Evolutionary conservation across 257 asterid species (phyloP).

Genomic region (Handroanthus guayacan): DNA sequence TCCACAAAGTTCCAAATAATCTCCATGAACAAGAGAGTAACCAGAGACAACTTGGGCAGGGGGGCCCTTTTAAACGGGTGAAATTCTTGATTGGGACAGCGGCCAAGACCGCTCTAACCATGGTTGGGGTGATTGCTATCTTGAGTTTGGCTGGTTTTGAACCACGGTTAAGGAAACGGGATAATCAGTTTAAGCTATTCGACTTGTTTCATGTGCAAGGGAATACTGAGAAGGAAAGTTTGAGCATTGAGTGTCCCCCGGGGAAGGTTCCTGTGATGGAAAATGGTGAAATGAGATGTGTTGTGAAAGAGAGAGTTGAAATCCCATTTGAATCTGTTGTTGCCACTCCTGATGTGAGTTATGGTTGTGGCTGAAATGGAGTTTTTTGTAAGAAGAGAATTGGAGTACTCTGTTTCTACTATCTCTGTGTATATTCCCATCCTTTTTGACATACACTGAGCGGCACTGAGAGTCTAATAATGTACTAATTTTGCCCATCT

Average conservation of each 20-base stretch:
- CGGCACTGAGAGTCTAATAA: conserved; percentile 1
- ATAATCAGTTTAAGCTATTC: conserved; percentile 48
- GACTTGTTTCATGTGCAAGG: conserved; percentile 51
- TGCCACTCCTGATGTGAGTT: conserved; percentile 79
- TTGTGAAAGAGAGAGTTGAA: conserved; percentile 93
- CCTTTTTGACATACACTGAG: conserved; percentile 13
- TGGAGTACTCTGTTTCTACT: conserved; percentile 5
- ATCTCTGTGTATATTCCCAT: conserved; percentile 42
- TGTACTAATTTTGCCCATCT: conserved; percentile 3
- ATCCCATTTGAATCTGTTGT: conserved; percentile 78
- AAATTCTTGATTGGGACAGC: conserved; percentile 55
- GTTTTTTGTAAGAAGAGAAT: background rate
- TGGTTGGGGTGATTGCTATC: conserved; percentile 69
- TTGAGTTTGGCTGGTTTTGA: conserved; percentile 84
- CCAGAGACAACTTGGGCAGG: conserved; percentile 33
- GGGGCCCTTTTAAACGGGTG: conserved; percentile 47
- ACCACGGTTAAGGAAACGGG: conserved; percentile 68
- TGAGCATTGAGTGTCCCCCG: conserved; percentile 56
- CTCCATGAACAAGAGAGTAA: conserved; percentile 37
- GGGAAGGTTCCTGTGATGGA: conserved; percentile 75
- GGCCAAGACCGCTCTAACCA: conserved; percentile 70
- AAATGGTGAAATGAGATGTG: conserved; percentile 78
- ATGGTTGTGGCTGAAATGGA: conserved; percentile 79
- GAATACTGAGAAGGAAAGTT: conserved; percentile 36
- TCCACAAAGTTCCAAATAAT: conserved; percentile 31